Evolutionary conservation across 257 asterid genomes (phyloP).

Genomic region (Fraxinus excelsior): DNA sequence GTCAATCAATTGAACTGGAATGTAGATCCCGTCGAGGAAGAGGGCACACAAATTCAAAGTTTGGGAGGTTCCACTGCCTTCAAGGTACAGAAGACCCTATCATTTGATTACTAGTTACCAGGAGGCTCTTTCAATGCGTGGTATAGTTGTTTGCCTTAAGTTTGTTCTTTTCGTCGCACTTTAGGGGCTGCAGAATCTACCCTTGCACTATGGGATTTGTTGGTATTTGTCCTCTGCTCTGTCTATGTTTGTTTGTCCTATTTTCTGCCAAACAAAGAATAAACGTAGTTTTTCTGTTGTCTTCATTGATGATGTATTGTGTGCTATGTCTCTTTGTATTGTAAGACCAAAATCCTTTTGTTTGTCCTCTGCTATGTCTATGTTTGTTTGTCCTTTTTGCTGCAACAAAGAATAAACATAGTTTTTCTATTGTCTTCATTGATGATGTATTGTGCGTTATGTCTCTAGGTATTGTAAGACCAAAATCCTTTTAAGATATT

Average conservation of each 20-base stretch:
- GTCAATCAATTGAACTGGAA: constrained; percentile 19
- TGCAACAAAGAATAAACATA: no score
- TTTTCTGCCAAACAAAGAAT: no score
- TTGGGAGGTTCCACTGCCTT: constrained; percentile 8
- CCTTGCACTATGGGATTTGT: neutral
- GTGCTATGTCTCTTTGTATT: no score
- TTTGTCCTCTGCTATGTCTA: neutral
- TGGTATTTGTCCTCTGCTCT: neutral
- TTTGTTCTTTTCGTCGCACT: neutral
- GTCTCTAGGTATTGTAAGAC: no score
- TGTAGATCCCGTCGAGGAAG: constrained; percentile 19
- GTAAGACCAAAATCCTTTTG: neutral
- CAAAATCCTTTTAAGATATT: neutral
- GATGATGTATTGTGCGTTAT: no score
- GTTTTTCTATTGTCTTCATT: no score
- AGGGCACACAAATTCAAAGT: constrained; percentile 14
- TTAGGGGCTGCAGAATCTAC: neutral
- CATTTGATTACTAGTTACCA: constrained; percentile 22
- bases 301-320: no score
- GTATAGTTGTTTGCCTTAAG: neutral
- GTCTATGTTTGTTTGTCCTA: neutral
- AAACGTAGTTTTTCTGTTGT: no score
- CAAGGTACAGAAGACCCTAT: constrained; percentile 21
- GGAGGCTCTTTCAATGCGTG: neutral
- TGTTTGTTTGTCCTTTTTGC: no score